Base-by-base conservation (phyloP, 2,329 filamentous ascomycete genomes). In the Lecanicillium sp. region DNA sequence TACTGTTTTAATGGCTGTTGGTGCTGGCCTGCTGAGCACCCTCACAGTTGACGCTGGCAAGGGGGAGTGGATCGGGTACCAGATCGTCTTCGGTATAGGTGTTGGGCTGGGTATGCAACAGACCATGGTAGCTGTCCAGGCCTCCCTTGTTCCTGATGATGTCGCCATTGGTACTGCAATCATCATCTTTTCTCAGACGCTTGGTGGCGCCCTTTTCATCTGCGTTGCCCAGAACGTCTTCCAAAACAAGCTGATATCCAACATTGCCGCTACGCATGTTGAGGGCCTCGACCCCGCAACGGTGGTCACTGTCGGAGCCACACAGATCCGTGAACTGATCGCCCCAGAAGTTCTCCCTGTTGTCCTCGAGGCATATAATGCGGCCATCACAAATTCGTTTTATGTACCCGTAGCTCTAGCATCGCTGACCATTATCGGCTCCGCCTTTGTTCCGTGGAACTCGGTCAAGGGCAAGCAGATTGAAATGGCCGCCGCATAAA, bases 401-500 rank as follows among this genome's bases (percentile, higher is more conserved):
- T 55, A 62, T 11, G 58, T 71, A 29, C 57, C 60, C 13, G 59
- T 65, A 28, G 71, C 65, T 1, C 54, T 71, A 10, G 66, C 64
- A 1, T 59, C 64, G 7, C 47, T 71, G 5, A 60, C 66, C 0
- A 61, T 71, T 31, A 30, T 68, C 15, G 66, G 67, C 2, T 55
- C 61, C 2, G 49, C 62, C 11, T 55, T 64, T 7, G 62, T 72
- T 37, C 71, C 76, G 52, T 73, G 69, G 69, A 71, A 67, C 62
- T 75, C 68, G 42, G 67, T 78, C 17, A 77, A 74, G 51, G 72
- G 71, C 4, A 74, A 71, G 58, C 71, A 72, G 8, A 45, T 58
- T 29, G 54, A 57, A 37, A 49, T 55, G 52, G 48, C 48, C 20
- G 49, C 46, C 28, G 49, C 45, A 12, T 55, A 52, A 46, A 7